phyloP scores from a whole-genome alignment of 2,329 filamentous ascomycete genomes.

The Fusarium sp. region DNA sequence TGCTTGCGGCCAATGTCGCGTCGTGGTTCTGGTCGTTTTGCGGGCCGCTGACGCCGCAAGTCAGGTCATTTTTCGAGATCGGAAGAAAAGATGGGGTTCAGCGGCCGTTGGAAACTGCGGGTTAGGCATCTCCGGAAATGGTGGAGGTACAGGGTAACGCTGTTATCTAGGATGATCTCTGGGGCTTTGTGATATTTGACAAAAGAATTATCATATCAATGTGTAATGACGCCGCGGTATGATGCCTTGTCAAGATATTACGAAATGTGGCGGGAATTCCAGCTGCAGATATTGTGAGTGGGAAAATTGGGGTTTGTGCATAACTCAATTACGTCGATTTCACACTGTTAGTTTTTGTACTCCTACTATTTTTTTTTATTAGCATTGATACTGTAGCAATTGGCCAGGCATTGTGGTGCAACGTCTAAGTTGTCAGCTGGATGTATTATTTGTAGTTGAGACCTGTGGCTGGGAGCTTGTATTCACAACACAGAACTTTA shows the following conservation, averaged over 20 bases:
- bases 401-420: too few relatives aligned
- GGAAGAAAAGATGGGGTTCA: not conserved
- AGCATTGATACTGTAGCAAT: too few relatives aligned
- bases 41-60: not conserved
- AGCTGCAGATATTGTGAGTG: not conserved
- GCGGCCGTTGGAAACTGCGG: too few relatives aligned
- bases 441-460: too few relatives aligned
- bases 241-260: not conserved
- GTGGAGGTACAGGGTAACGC: accelerated
- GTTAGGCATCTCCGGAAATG: not conserved
- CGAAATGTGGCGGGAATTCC: not conserved
- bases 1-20: not conserved
- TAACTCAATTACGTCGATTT: too few relatives aligned
- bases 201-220: not conserved
- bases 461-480: too few relatives aligned
- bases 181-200: accelerated
- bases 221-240: accelerated
- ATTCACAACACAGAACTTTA: too few relatives aligned
- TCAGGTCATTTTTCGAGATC: not conserved
- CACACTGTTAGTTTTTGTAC: too few relatives aligned
- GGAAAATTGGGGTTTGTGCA: too few relatives aligned
- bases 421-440: too few relatives aligned
- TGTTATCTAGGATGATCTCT: not conserved
- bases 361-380: too few relatives aligned
- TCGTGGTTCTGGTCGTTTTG: accelerated